Evolutionary conservation across 768 basidiomycete genomes (phyloP).

Genomic region (Strobilomyces dryophilus): DNA sequence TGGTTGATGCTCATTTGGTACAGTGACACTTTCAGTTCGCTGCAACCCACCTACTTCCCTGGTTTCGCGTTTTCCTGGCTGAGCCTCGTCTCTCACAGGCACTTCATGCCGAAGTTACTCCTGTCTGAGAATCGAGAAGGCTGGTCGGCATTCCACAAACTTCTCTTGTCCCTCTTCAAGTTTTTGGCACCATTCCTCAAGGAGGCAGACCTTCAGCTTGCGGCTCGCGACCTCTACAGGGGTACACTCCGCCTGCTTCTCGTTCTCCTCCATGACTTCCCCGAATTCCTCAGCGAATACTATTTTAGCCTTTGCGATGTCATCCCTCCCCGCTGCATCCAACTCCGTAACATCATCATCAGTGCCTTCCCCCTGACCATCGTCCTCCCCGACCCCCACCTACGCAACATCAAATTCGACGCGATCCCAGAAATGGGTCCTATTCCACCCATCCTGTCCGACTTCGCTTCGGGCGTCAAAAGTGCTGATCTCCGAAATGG

Average conservation of each 20-base stretch:
- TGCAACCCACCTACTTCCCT: conserved; percentile 95
- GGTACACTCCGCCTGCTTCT: conserved; percentile 88
- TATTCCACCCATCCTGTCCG: conserved; percentile 87
- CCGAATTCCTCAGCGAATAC: conserved; percentile 95
- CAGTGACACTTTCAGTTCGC: conserved; percentile 92
- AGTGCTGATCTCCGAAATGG: conserved; percentile 71
- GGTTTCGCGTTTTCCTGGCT: conserved; percentile 99
- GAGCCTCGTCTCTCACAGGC: conserved; percentile 89
- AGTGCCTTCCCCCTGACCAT: conserved; percentile 87
- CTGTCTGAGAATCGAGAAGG: conserved; percentile 89
- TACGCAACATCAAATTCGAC: conserved; percentile 71
- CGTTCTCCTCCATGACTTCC: conserved; percentile 97
- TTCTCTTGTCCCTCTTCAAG: conserved; percentile 90
- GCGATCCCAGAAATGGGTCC: conserved; percentile 86
- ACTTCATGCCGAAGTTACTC: conserved; percentile 96
- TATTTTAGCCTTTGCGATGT: conserved; percentile 94
- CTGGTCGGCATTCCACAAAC: conserved; percentile 95
- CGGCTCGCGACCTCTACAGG: conserved; percentile 84
- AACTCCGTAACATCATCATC: conserved; percentile 94
- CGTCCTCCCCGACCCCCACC: conserved; percentile 81
- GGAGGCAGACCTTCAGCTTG: conserved; percentile 70
- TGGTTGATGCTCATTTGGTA: background rate
- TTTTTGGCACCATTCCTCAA: conserved; percentile 91
- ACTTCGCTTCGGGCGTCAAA: conserved; percentile 82
- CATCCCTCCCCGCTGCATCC: conserved; percentile 89